These are phyloP conservation scores for Hypoxylon subgilvum DNA, from an alignment of 495 filamentous ascomycete genomes.

Conservation along the genomic window DNA sequence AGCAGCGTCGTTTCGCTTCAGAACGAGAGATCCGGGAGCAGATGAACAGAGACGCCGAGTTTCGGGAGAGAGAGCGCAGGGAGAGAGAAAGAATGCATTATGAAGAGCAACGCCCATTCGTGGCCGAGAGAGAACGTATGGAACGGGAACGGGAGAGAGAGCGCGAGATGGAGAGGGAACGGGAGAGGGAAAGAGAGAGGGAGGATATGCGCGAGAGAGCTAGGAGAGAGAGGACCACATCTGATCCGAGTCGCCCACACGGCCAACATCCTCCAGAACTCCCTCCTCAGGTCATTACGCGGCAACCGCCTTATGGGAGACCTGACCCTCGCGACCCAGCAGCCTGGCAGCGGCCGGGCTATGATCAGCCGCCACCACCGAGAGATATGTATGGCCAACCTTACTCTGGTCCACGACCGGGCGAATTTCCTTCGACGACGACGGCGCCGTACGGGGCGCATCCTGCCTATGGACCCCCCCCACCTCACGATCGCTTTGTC, in stretches of 20 bases:
- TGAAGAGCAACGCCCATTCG: constrained; percentile 45
- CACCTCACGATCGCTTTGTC: constrained; percentile 55
- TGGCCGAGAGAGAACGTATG: constrained; percentile 31
- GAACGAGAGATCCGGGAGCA: constrained; percentile 36
- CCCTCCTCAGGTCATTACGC: constrained; percentile 30
- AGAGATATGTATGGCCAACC: constrained; percentile 50
- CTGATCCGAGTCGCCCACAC: constrained; percentile 36
- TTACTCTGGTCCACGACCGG: constrained; percentile 45
- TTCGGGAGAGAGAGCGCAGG: constrained; percentile 34
- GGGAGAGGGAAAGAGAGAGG: constrained; percentile 45
- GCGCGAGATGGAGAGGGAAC: constrained; percentile 41
- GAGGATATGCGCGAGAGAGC: constrained; percentile 45
- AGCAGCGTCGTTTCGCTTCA: constrained; percentile 37
- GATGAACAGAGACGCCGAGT: constrained; percentile 35
- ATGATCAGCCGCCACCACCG: constrained; percentile 45
- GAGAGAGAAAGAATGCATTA: constrained; percentile 44
- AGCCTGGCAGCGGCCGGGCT: constrained; percentile 50
- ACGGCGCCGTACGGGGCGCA: constrained; percentile 53
- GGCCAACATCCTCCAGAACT: constrained; percentile 35
- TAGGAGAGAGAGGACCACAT: constrained; percentile 42
- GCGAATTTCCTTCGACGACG: constrained; percentile 51
- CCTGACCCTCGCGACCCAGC: constrained; percentile 53
- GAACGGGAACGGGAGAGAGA: constrained; percentile 32
- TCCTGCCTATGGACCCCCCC: constrained; percentile 52
- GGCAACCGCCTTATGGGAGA: constrained; percentile 48